Evolutionary conservation across 768 basidiomycete genomes (phyloP), one percentile per base, ranked within the genome.

Genomic region (Suillus subalutaceus): DNA sequence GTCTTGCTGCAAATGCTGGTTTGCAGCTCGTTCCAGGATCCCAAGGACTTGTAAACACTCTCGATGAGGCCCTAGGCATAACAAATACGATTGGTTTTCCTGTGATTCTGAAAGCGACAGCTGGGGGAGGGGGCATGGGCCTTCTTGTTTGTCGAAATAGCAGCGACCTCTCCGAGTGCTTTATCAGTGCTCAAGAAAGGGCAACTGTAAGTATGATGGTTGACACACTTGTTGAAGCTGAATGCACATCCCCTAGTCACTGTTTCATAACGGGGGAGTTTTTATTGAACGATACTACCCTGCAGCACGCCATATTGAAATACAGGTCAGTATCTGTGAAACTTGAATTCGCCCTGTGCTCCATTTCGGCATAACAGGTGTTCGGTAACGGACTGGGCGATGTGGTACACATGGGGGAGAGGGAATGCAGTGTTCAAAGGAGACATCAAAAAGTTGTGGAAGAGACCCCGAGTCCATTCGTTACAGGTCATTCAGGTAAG

Each of bases 371-470:
- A 38, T 41, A 12, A 60, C 18, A 88, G 88, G 83, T 91, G 0
- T 90, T 90, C 67, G 90, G 90, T 16, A 85, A 92, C 71, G 90
- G 89, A 0, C 48, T 73, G 0, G 87, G 86, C 4, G 77, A 84
- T 53, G 85, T 85, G 13, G 77, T 90, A 6, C 87, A 90, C 68
- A 84, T 90, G 79, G 86, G 87, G 44, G 90, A 91, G 71, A 81
- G 90, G 16, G 90, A 92, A 72, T 90, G 90, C 69, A 89, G 87
- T 58, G 75, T 89, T 10, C 90, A 92, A 70, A 79, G 90, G 38
- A 77, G 90, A 38, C 87, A 90, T 68, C 90, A 92, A 73, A 92
- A 92, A 72, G 82, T 92, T 3, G 84, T 92, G 30, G 90, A 92
- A 68, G 90, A 91, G 70, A 82, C 85, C 4, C 87, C 88, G 0